Percentiles rank a stretch among this genome's conserved stretches.
phyloP scores from a whole-genome alignment of 257 asterid genomes.

The Solanum etuberosum region DNA sequence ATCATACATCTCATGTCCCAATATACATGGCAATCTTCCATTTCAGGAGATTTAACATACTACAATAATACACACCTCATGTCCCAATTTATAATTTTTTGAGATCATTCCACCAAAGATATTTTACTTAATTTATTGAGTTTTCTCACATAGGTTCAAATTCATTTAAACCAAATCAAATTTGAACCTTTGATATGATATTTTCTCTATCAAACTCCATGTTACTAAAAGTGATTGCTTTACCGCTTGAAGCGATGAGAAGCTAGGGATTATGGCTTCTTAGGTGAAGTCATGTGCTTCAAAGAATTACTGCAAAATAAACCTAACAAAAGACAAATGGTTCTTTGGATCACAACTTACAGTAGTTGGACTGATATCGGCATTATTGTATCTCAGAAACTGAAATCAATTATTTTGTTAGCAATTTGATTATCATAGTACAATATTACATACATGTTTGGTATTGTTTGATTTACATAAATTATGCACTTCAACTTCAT shows the following conservation, averaged over 20 bases:
- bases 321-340: background rate
- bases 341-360: background rate
- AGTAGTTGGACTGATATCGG: background rate
- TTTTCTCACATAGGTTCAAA: background rate
- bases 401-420: background rate
- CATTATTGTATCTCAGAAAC: background rate
- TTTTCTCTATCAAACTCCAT: background rate
- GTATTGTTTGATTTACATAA: background rate
- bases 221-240: background rate
- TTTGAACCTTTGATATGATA: background rate
- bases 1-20: background rate
- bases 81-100: background rate
- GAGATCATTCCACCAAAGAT: background rate
- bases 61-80: background rate
- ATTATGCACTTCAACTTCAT: background rate
- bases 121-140: background rate
- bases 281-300: background rate
- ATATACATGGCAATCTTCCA: background rate
- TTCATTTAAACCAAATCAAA: background rate
- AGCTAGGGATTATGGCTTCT: background rate
- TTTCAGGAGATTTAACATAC: background rate
- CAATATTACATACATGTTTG: background rate
- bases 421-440: background rate
- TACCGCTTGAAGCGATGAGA: background rate
- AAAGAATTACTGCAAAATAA: background rate